Evolutionary conservation across 768 basidiomycete genomes (phyloP), one percentile per base, ranked within the genome.

Genomic region (Trametopsis cervina): DNA sequence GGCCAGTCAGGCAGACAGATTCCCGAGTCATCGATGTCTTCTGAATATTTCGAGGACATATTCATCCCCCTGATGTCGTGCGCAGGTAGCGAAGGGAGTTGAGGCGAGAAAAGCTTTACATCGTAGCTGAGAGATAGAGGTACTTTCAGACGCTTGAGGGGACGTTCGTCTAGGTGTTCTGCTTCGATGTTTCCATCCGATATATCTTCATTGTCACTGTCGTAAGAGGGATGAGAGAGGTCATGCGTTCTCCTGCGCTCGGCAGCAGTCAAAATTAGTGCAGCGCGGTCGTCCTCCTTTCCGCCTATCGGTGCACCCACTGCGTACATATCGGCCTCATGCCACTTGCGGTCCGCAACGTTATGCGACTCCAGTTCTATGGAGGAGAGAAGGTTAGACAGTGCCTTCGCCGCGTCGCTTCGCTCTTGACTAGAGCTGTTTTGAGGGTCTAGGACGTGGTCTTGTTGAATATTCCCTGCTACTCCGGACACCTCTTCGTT

Each of bases 221-320:
- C 10, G 3, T 44, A 6, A 4, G 47, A 3, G 1, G 3, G 29
- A 4, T 46, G 49, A 3, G 54, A 35, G 26, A 55, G 50, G 36
- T 53, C 61, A 24, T 50, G 57, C 38, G 56, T 50, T 55, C 60
- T 57, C 49, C 54, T 50, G 4, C 75, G 63, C 50, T 78, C 76
- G 20, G 60, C 62, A 35, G 70, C 64, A 17, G 72, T 73, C 45
- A 75, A 54, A 25, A 76, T 57, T 10, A 76, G 64, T 15, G 65
- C 66, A 22, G 60, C 66, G 5, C 44, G 52, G 40, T 41, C 43
- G 13, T 51, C 42, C 15, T 46, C 53, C n/a, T n/a, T n/a, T n/a
- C n/a, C n/a, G 21, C 18, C 40, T 25, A 33, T 39, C 15, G 17
- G 11, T 38, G 33, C 7, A 33, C 29, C 9, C 15, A 33, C 7